These are phyloP conservation scores for Smallanthus sonchifolius DNA, from an alignment of 129 eudicot genomes.

Conservation along the genomic window DNA sequence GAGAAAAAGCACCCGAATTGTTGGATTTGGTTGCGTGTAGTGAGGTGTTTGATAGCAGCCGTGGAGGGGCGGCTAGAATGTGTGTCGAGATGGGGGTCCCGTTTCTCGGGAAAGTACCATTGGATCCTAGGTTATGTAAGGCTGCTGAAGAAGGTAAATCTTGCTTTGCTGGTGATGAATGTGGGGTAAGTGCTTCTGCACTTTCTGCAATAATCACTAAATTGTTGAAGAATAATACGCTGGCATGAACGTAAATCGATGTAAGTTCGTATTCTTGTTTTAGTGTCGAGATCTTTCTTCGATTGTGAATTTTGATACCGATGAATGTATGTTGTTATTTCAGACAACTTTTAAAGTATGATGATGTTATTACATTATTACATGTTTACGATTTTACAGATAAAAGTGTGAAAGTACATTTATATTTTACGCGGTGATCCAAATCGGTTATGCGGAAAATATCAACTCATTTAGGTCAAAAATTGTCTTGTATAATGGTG, in stretches of 20 bases:
- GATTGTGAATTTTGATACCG: neutral
- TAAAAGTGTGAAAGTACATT: neutral
- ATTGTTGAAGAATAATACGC: constrained; percentile 35
- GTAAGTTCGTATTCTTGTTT: neutral
- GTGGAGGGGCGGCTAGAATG: constrained; percentile 80
- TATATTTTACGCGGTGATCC: no score
- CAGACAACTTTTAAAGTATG: neutral
- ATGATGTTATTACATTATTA: neutral
- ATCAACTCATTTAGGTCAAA: no score
- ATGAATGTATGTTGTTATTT: neutral
- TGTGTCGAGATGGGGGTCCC: constrained; percentile 77
- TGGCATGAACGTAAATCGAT: neutral
- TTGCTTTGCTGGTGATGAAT: constrained; percentile 63
- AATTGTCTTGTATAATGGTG: no score
- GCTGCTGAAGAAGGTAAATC: constrained; percentile 93
- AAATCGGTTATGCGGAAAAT: no score
- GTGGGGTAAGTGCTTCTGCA: constrained; percentile 65
- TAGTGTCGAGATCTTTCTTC: neutral
- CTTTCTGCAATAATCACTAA: constrained; percentile 60
- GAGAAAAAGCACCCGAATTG: constrained; percentile 74
- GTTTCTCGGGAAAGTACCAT: constrained; percentile 80
- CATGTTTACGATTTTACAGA: neutral
- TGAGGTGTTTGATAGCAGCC: constrained; percentile 86
- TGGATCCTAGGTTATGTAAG: constrained; percentile 81
- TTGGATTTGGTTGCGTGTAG: constrained; percentile 50